Conservation (phyloP, 2,329 filamentous ascomycete species). For the Sporothrix dimorphospora region DNA sequence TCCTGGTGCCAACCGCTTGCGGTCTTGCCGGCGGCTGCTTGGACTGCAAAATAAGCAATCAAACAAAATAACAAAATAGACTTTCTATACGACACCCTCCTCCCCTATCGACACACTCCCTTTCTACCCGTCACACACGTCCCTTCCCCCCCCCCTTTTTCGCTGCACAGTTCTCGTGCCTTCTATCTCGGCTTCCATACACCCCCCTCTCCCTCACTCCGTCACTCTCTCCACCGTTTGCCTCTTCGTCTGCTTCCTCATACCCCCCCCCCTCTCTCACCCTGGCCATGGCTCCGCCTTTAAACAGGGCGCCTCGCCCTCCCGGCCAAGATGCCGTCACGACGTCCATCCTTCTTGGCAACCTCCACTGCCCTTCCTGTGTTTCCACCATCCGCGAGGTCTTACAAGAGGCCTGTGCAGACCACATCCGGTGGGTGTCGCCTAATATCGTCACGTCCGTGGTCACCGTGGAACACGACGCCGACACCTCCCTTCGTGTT, state of each 20-base stretch:
- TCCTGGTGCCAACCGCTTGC: background rate
- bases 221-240: background rate
- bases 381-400: slow-evolving; percentile 66
- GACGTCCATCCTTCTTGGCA: slow-evolving; percentile 68
- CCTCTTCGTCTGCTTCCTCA: background rate
- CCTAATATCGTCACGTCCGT: slow-evolving; percentile 73
- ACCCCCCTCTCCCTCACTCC: slow-evolving; percentile 22
- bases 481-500: slow-evolving; percentile 49
- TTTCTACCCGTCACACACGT: slow-evolving; percentile 8
- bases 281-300: slow-evolving; percentile 35
- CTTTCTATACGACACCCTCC: background rate
- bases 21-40: background rate
- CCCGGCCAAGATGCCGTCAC: slow-evolving; percentile 41
- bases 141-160: background rate
- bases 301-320: slow-evolving; percentile 35
- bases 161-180: slow-evolving; percentile 17
- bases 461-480: slow-evolving; percentile 62
- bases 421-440: slow-evolving; percentile 61
- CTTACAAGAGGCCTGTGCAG: slow-evolving; percentile 52
- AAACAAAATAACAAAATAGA: background rate
- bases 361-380: slow-evolving; percentile 79
- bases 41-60: slow-evolving; percentile 18
- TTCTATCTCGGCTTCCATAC: background rate
- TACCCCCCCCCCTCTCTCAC: background rate
- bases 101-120: background rate